A percentile compares a stretch with the other conserved stretches of the same genome.
Conservation (phyloP, 108 stramenopile species). For the Schizochytrium sp. region DNA sequence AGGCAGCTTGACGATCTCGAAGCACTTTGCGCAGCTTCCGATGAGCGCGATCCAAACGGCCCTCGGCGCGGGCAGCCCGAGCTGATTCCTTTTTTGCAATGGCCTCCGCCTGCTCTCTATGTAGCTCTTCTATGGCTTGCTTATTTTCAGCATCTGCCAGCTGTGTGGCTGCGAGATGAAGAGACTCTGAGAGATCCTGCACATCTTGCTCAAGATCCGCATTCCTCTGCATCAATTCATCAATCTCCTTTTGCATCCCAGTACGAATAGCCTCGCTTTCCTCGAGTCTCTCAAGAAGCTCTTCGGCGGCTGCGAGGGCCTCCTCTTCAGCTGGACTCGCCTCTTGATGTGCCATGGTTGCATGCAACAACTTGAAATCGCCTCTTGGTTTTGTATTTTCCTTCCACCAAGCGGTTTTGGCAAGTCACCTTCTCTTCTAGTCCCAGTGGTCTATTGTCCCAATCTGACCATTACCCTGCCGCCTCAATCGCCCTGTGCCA, state of each 20-base stretch:
- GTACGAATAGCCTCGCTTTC: not conserved
- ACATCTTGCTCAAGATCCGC: not conserved
- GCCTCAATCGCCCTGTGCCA: too few relatives aligned
- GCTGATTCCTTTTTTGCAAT: not conserved
- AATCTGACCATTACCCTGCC: too few relatives aligned
- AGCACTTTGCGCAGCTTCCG: not conserved
- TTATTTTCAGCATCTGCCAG: not conserved
- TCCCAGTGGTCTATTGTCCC: too few relatives aligned
- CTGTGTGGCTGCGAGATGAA: not conserved
- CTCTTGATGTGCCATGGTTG: too few relatives aligned
- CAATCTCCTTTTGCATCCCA: not conserved
- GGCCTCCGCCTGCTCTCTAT: not conserved
- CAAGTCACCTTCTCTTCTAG: too few relatives aligned
- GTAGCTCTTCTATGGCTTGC: not conserved
- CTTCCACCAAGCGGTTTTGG: too few relatives aligned
- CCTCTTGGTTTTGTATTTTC: too few relatives aligned
- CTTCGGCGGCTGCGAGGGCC: conserved; percentile 22
- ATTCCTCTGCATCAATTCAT: not conserved
- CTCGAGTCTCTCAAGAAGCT: conserved; percentile 19
- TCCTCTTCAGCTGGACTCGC: not conserved
- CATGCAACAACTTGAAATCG: too few relatives aligned
- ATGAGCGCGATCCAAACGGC: not conserved
- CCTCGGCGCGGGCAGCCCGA: not conserved
- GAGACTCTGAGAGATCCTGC: not conserved
- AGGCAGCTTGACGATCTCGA: not conserved